These are phyloP conservation scores for Rhodamnia argentea DNA, from an alignment of 345 rosid species.

Conservation along the genomic window DNA sequence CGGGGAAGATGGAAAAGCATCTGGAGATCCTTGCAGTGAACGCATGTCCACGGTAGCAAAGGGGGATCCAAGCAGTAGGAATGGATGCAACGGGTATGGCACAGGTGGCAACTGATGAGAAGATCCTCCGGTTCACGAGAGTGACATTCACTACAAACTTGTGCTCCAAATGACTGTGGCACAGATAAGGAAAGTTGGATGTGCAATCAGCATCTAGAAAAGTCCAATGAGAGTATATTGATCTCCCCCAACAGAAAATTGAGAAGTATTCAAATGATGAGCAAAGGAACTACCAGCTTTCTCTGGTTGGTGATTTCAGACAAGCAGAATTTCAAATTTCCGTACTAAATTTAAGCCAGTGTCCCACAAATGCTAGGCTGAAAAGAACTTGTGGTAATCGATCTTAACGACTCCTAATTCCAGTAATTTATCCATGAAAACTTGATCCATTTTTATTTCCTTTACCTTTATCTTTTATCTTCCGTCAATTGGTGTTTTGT, in stretches of 20 bases:
- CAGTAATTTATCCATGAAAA: neutral
- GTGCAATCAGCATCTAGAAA: neutral
- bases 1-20: slow-evolving; percentile 32
- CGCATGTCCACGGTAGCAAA: slow-evolving; percentile 75
- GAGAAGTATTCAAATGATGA: neutral
- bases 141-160: slow-evolving; percentile 51
- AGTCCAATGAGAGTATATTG: neutral
- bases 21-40: slow-evolving; percentile 68
- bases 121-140: slow-evolving; percentile 70
- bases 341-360: neutral
- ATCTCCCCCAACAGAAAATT: neutral
- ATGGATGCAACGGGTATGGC: slow-evolving; percentile 56
- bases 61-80: slow-evolving; percentile 80
- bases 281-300: neutral
- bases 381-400: neutral
- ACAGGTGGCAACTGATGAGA: slow-evolving; percentile 54
- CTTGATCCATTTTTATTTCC: neutral
- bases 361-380: neutral
- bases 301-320: neutral
- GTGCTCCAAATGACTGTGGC: slow-evolving; percentile 26
- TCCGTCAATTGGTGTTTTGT: neutral
- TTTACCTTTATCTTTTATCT: neutral
- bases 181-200: neutral
- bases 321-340: neutral
- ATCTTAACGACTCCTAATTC: neutral